Percentiles rank a stretch among this genome's conserved stretches.
phyloP scores from a whole-genome alignment of 1,284 basidiomycete species.

The Heliocybe sulcata region DNA sequence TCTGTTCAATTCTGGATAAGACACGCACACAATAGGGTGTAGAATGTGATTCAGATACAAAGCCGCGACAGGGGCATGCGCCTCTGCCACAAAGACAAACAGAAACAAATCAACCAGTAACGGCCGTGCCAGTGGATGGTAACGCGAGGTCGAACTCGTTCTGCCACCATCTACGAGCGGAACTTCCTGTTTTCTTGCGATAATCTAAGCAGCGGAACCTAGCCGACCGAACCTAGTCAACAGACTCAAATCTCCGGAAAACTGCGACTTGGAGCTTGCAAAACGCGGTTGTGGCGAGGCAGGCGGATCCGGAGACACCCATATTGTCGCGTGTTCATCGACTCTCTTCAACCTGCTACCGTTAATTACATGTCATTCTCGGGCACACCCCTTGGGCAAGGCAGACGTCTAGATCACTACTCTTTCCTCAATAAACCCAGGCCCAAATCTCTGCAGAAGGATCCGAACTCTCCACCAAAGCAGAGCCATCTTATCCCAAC shows the following conservation, averaged over 20 bases:
- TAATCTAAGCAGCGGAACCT: too few relatives aligned
- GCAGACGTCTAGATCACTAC: slow-evolving; percentile 73
- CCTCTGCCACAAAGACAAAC: background rate
- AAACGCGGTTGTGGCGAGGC: background rate
- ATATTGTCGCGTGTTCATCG: slow-evolving; percentile 5
- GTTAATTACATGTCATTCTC: slow-evolving; percentile 72
- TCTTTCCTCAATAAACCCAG: slow-evolving; percentile 64
- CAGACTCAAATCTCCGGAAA: background rate
- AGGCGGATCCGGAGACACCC: background rate
- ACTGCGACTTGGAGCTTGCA: background rate
- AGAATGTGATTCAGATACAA: background rate
- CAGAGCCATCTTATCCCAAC: slow-evolving; percentile 34
- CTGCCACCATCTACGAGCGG: background rate
- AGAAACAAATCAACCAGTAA: background rate
- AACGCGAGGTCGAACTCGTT: background rate
- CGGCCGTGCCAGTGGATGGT: background rate
- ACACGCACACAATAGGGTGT: too few relatives aligned
- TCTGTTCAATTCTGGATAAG: too few relatives aligned
- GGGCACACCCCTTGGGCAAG: slow-evolving; percentile 73
- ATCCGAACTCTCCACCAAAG: slow-evolving; percentile 25
- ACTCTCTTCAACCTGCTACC: slow-evolving; percentile 3
- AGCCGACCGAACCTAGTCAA: too few relatives aligned
- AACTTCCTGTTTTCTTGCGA: background rate
- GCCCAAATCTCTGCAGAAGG: slow-evolving; percentile 20
- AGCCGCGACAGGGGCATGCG: background rate